Conservation (phyloP, 2,329 filamentous ascomycete species). For the Aspergillus sp. region DNA sequence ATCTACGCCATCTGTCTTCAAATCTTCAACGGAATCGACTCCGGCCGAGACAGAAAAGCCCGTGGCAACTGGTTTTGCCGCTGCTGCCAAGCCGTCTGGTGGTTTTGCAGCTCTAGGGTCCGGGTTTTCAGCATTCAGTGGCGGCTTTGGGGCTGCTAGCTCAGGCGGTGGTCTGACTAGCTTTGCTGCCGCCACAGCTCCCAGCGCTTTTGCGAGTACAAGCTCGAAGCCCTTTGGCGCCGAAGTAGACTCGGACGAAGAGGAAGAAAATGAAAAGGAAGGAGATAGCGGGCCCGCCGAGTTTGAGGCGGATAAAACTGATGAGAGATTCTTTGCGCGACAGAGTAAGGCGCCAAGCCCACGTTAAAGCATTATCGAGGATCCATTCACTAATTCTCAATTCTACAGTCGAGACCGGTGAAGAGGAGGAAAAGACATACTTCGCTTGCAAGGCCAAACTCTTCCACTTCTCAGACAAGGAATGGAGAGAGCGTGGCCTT, state of each 20-base stretch:
- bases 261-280: constrained; percentile 53
- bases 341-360: constrained; percentile 58
- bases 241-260: constrained; percentile 55
- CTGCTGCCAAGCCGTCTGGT: constrained; percentile 33
- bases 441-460: constrained; percentile 79
- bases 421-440: constrained; percentile 75
- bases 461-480: constrained; percentile 71
- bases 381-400: constrained; percentile 26
- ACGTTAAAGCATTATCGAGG: neutral
- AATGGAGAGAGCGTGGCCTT: constrained; percentile 87
- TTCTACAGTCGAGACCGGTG: constrained; percentile 74
- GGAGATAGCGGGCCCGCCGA: constrained; percentile 47
- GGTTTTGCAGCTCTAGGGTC: constrained; percentile 41
- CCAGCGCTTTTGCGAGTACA: constrained; percentile 42
- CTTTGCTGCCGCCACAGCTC: constrained; percentile 66
- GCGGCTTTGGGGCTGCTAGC: constrained; percentile 51
- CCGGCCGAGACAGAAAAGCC: constrained; percentile 22
- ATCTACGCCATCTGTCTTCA: constrained; percentile 46
- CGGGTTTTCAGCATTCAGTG: constrained; percentile 38
- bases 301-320: constrained; percentile 51
- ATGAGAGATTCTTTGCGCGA: constrained; percentile 54
- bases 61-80: constrained; percentile 30
- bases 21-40: constrained; percentile 25
- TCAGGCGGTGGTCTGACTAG: constrained; percentile 55
- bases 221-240: constrained; percentile 70